Percentiles rank a stretch among this genome's conserved stretches.
Evolutionary conservation across 2,329 filamentous ascomycete species (phyloP).

Genomic region (Pseudomassariella vexata): DNA sequence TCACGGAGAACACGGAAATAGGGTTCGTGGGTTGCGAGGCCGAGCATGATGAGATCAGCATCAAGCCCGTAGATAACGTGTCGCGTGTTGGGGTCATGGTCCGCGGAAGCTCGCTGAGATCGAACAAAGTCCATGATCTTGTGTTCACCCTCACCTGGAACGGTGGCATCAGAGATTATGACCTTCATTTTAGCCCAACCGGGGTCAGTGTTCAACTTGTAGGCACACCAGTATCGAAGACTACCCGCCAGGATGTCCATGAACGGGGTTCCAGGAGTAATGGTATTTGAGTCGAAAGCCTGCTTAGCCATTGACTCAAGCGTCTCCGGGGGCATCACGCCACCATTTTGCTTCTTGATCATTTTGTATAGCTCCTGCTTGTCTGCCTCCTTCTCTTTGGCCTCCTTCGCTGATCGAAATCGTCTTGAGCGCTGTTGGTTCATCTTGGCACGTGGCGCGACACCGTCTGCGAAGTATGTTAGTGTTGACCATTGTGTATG

Average conservation of each 20-base stretch:
- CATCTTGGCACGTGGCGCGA: conserved; percentile 98
- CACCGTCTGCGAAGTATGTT: conserved; percentile 61
- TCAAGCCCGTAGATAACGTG: conserved; percentile 98
- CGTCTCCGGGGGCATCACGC: conserved; percentile 55
- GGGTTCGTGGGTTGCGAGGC: conserved; percentile 92
- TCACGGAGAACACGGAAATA: conserved; percentile 94
- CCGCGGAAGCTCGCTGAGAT: conserved; percentile 82
- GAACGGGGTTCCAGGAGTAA: conserved; percentile 95
- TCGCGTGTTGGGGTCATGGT: conserved; percentile 92
- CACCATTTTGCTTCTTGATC: conserved; percentile 71
- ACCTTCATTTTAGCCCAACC: conserved; percentile 95
- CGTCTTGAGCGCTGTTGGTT: conserved; percentile 96
- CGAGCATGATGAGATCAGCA: conserved; percentile 98
- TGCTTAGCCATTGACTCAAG: conserved; percentile 67
- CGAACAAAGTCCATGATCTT: conserved; percentile 99
- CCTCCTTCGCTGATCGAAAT: conserved; percentile 91
- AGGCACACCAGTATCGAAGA: conserved; percentile 92
- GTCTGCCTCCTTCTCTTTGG: conserved; percentile 87
- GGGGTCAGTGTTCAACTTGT: conserved; percentile 95
- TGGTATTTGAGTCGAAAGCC: conserved; percentile 82
- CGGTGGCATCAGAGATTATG: conserved; percentile 96
- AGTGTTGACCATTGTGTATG: too few species aligned
- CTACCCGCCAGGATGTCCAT: conserved; percentile 93
- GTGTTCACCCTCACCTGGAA: conserved; percentile 96
- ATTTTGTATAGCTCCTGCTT: conserved; percentile 83